phyloP scores from a whole-genome alignment of 495 filamentous ascomycete genomes.

The Mytilinidion resinicola region DNA sequence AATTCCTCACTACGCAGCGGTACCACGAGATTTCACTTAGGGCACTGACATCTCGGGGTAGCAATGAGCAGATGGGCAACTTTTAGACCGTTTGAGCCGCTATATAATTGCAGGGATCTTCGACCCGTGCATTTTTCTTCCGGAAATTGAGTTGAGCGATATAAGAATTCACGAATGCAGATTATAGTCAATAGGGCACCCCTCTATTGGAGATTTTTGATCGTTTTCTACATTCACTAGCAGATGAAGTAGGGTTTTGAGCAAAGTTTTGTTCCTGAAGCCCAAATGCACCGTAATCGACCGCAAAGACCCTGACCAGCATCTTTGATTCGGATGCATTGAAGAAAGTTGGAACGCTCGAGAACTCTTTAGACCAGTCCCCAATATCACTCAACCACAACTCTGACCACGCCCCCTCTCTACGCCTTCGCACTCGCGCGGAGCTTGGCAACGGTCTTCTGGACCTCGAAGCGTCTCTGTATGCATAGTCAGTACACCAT shows the following conservation, averaged over 20 bases:
- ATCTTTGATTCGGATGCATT: conserved; percentile 23
- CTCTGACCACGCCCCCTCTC: conserved; percentile 8
- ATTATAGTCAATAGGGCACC: no score
- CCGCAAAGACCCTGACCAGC: conserved; percentile 12
- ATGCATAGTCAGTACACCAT: conserved; percentile 21
- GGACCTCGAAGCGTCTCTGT: conserved; percentile 85
- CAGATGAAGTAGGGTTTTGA: conserved; percentile 1
- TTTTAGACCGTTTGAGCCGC: no score
- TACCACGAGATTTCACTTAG: background rate
- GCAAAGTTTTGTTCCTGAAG: background rate
- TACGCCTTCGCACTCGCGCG: conserved; percentile 52
- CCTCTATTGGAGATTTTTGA: background rate
- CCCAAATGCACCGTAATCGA: conserved; percentile 26
- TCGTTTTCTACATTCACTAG: conserved; percentile 5
- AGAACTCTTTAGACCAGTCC: conserved; percentile 20
- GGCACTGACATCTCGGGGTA: background rate
- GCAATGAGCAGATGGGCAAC: no score
- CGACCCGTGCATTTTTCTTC: background rate
- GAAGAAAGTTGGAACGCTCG: conserved; percentile 26
- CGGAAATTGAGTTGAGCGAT: background rate
- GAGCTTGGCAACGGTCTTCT: conserved; percentile 82
- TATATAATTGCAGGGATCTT: no score
- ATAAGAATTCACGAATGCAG: no score
- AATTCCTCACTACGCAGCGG: background rate
- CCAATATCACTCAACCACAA: conserved; percentile 5